Conservation (phyloP, 176 grass and related monocot genomes). For the Carex scoparia region DNA sequence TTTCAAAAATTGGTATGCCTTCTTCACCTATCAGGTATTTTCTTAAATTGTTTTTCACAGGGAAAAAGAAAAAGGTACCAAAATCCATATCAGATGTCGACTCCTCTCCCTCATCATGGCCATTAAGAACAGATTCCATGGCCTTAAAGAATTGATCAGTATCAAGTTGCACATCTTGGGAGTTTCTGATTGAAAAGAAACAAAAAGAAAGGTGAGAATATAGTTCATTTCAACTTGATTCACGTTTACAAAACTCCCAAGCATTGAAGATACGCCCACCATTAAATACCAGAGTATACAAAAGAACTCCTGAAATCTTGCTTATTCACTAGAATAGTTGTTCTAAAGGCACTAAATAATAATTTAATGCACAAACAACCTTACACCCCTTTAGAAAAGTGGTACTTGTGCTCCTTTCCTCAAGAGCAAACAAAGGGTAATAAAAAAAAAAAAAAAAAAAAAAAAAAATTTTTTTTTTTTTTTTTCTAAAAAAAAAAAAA, state of each 20-base stretch:
- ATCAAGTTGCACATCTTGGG: conserved; percentile 74
- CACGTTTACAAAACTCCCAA: neutral
- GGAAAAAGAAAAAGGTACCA: conserved; percentile 34
- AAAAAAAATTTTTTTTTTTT: no score
- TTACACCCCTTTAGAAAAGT: neutral
- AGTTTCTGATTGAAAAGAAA: conserved; percentile 42
- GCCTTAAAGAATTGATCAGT: conserved; percentile 84
- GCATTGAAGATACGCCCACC: neutral
- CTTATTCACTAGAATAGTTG: neutral
- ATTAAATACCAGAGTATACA: neutral
- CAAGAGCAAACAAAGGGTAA: neutral
- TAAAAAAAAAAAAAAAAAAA: no score
- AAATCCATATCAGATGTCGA: conserved; percentile 82
- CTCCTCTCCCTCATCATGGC: conserved; percentile 44
- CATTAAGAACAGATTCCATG: conserved; percentile 62
- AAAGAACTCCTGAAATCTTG: neutral
- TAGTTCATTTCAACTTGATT: neutral
- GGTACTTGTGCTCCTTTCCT: neutral
- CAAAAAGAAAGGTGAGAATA: neutral
- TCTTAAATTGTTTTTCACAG: neutral
- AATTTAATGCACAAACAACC: neutral
- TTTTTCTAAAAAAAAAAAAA: no score
- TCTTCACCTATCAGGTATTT: neutral
- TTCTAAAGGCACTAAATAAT: neutral
- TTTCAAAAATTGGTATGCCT: neutral